A percentile compares a stretch with the other conserved stretches of the same genome.
These are phyloP conservation scores for Fragaria vesca DNA, from an alignment of 306 rosid species.

Conservation along the genomic window DNA sequence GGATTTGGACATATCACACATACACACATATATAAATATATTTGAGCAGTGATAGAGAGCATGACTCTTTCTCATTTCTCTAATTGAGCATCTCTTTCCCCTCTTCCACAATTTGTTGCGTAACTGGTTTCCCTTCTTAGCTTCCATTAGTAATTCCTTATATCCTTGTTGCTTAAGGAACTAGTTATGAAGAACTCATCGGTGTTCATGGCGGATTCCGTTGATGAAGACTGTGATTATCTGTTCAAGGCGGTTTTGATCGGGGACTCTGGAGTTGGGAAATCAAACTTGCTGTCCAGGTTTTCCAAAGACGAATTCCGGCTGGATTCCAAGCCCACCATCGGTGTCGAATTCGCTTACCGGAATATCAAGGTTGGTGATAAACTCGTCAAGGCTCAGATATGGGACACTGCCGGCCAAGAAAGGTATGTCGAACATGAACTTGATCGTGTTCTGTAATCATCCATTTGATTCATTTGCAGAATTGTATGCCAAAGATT, in stretches of 20 bases:
- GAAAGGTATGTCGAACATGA: conserved; percentile 52
- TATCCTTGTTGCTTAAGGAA: not conserved
- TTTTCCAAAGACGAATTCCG: conserved; percentile 72
- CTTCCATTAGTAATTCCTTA: not conserved
- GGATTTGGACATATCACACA: not conserved
- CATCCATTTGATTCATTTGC: not conserved
- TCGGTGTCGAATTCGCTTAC: conserved; percentile 94
- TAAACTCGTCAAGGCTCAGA: conserved; percentile 84
- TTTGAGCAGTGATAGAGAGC: not conserved
- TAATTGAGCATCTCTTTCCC: not conserved
- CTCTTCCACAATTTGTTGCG: not conserved
- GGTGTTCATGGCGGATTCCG: conserved; percentile 51
- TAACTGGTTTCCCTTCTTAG: not conserved
- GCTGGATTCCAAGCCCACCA: conserved; percentile 83
- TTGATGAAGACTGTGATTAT: conserved; percentile 90
- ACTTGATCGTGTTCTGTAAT: not conserved
- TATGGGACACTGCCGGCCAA: conserved; percentile 99
- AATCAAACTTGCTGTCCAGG: conserved; percentile 81
- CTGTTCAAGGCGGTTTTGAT: conserved; percentile 73
- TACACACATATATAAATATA: not conserved
- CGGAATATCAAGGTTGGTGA: conserved; percentile 65
- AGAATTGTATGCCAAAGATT: not conserved
- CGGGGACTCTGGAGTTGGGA: conserved; percentile 93
- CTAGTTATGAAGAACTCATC: not conserved
- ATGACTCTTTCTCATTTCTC: not conserved